These are phyloP conservation scores for Neophaeococcomyces aloes DNA, from an alignment of 2,329 filamentous ascomycete species.

Conservation along the genomic window DNA sequence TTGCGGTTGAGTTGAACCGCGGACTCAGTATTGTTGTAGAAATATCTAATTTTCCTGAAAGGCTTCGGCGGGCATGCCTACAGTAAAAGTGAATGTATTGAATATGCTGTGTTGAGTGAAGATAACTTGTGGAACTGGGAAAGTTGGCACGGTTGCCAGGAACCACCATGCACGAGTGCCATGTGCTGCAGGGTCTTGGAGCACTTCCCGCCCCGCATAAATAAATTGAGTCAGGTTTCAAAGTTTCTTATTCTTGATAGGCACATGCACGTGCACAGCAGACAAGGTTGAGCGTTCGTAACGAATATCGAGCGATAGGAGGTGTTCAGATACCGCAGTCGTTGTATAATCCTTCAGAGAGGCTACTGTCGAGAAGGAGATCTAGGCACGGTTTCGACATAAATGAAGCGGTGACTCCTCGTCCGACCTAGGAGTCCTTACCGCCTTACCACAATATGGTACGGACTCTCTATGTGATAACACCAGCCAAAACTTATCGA, in stretches of 20 bases:
- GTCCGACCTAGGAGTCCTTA: background rate
- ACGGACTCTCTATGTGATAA: no score
- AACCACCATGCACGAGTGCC: no score
- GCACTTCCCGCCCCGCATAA: no score
- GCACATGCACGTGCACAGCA: background rate
- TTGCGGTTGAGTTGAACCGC: background rate
- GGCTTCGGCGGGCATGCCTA: background rate
- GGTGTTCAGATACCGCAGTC: background rate
- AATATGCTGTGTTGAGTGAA: no score
- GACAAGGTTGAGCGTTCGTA: background rate
- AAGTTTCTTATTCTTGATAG: no score
- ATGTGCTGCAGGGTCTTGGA: no score
- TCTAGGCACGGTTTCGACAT: background rate
- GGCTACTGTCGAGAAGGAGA: background rate
- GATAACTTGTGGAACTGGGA: no score
- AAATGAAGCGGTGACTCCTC: slow-evolving; percentile 1
- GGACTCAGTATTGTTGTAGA: background rate
- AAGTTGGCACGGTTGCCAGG: no score
- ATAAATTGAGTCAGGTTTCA: no score
- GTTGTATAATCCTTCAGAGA: background rate
- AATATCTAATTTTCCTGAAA: background rate
- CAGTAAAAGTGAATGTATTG: background rate
- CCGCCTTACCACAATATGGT: background rate
- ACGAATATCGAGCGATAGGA: background rate
- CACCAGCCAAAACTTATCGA: slow-evolving; percentile 11